These are phyloP conservation scores for Yamadazyma olivae DNA, from an alignment of 805 yeast genomes.

Conservation along the genomic window DNA sequence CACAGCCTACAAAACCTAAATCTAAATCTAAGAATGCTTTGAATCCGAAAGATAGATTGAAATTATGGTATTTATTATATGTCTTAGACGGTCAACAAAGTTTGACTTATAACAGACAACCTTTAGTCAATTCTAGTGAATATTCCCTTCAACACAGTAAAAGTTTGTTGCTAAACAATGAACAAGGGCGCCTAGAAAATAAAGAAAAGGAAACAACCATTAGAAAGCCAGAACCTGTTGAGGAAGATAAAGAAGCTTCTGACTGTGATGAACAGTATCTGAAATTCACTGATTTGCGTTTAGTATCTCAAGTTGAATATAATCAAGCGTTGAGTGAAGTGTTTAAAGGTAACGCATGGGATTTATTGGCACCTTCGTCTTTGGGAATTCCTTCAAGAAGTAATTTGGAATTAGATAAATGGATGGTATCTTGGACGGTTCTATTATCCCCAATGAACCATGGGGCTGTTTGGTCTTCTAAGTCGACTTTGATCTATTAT, in stretches of 20 bases:
- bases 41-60: constrained; percentile 43
- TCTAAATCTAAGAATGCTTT: neutral
- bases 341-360: constrained; percentile 60
- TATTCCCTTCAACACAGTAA: constrained; percentile 41
- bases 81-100: constrained; percentile 70
- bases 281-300: constrained; percentile 46
- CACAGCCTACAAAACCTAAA: constrained; percentile 12
- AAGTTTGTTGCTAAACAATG: constrained; percentile 25
- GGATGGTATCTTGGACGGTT: constrained; percentile 84
- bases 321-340: constrained; percentile 61
- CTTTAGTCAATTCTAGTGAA: constrained; percentile 50
- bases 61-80: constrained; percentile 65
- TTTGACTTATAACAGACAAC: constrained; percentile 54
- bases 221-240: neutral
- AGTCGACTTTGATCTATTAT: constrained; percentile 65
- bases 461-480: constrained; percentile 61
- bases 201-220: neutral
- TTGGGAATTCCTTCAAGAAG: constrained; percentile 69
- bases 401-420: constrained; percentile 64
- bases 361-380: constrained; percentile 52
- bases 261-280: constrained; percentile 7
- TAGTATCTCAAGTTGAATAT: constrained; percentile 66
- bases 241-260: constrained; percentile 1
- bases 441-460: constrained; percentile 58
- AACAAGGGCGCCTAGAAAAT: constrained; percentile 3